phyloP scores from a whole-genome alignment of 441 rosid genomes.

The Gossypium armourianum region DNA sequence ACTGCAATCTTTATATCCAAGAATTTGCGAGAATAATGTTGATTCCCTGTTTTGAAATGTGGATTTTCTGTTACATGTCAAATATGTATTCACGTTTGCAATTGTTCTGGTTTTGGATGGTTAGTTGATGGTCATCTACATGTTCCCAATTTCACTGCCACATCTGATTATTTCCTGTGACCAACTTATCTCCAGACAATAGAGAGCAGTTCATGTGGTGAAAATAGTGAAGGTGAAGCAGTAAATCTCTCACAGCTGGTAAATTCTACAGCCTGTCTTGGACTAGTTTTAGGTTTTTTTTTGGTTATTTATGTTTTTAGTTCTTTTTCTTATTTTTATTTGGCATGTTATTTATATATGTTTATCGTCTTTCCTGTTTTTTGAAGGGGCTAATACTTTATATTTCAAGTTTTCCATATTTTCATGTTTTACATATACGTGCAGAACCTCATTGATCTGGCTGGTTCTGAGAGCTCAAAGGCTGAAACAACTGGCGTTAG shows the following conservation, averaged over 20 bases:
- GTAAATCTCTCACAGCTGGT: constrained; percentile 94
- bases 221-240: constrained; percentile 71
- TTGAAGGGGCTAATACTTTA: neutral
- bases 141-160: neutral
- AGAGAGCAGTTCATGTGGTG: constrained; percentile 81
- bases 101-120: constrained; percentile 8
- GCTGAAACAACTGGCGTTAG: constrained; percentile 89
- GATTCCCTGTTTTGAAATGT: neutral
- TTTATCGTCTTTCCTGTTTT: neutral
- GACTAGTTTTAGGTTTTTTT: constrained; percentile 8
- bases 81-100: constrained; percentile 4
- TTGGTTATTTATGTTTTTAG: neutral
- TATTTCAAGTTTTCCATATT: constrained; percentile 27
- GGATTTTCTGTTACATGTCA: constrained; percentile 11
- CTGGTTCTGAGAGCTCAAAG: constrained; percentile 99
- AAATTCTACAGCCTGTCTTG: constrained; percentile 30
- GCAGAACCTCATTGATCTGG: constrained; percentile 99
- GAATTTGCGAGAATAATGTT: neutral
- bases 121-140: neutral
- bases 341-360: neutral
- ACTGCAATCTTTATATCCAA: neutral
- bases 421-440: constrained; percentile 29
- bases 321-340: neutral
- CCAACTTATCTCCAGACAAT: constrained; percentile 47
- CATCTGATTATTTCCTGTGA: constrained; percentile 16